phyloP scores from a whole-genome alignment of 768 basidiomycete species.

The Piloderma croceum region DNA sequence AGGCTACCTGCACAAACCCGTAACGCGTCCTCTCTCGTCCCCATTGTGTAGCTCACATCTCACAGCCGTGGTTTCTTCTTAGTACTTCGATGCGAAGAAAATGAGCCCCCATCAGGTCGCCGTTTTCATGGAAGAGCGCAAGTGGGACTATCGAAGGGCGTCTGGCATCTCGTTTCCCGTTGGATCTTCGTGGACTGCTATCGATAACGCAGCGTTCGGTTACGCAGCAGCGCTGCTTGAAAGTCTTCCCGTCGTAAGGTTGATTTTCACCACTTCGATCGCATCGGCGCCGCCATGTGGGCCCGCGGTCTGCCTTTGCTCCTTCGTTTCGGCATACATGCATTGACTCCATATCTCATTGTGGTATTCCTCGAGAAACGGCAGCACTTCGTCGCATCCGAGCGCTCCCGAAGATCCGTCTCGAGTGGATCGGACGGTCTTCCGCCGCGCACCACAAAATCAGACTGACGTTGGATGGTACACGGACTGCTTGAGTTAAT shows the following conservation, averaged over 20 bases:
- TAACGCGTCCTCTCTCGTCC: too few relatives aligned
- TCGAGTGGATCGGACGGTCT: too few relatives aligned
- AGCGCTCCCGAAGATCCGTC: too few relatives aligned
- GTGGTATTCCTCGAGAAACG: slow-evolving; percentile 42
- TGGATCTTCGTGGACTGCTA: neutral
- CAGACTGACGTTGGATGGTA: too few relatives aligned
- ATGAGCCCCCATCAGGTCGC: slow-evolving; percentile 69
- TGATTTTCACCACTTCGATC: slow-evolving; percentile 83
- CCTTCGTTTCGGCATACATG: neutral
- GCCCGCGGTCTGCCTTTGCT: slow-evolving; percentile 54
- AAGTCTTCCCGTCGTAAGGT: slow-evolving; percentile 72
- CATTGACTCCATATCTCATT: neutral
- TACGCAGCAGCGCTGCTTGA: slow-evolving; percentile 81
- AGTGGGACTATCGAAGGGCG: slow-evolving; percentile 80
- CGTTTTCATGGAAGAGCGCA: slow-evolving; percentile 82
- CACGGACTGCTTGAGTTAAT: too few relatives aligned
- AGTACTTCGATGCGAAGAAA: slow-evolving; percentile 83
- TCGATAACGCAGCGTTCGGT: slow-evolving; percentile 65
- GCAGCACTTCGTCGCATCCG: slow-evolving; percentile 35
- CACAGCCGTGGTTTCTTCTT: too few relatives aligned
- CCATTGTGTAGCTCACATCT: too few relatives aligned
- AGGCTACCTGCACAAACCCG: too few relatives aligned
- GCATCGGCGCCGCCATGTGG: slow-evolving; percentile 94
- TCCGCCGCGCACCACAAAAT: too few relatives aligned
- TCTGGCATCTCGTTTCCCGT: slow-evolving; percentile 7